Percentiles rank a stretch among this genome's conserved stretches.
Conservation (phyloP, 169 alveolate genomes). For the Cryptosporidium muris region DNA sequence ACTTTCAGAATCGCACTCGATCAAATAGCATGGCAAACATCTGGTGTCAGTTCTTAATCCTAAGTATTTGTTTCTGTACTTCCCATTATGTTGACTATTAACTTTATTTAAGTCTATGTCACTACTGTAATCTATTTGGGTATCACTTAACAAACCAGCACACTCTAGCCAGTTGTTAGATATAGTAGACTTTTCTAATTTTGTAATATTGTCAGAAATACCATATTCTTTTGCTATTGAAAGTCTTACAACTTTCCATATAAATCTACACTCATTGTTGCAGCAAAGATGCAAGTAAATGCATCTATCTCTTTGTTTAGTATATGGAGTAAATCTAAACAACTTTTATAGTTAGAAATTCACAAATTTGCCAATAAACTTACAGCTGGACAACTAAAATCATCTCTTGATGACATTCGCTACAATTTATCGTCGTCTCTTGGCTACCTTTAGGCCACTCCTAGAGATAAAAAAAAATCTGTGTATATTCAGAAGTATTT, state of each 20-base stretch:
- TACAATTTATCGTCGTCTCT: background rate
- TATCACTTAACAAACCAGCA: slow-evolving; percentile 17
- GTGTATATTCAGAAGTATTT: background rate
- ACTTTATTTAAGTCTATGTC: background rate
- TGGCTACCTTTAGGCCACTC: background rate
- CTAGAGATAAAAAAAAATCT: background rate
- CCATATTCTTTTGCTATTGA: slow-evolving; percentile 2
- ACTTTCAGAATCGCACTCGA: slow-evolving; percentile 4
- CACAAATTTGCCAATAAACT: background rate
- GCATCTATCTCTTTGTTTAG: slow-evolving; percentile 2
- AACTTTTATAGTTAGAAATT: background rate
- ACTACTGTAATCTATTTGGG: background rate
- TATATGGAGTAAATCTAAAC: slow-evolving; percentile 44
- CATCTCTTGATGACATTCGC: slow-evolving; percentile 13
- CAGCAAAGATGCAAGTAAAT: slow-evolving; percentile 27
- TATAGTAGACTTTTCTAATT: background rate
- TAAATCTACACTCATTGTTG: background rate
- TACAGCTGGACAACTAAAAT: slow-evolving; percentile 47
- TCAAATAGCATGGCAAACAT: slow-evolving; percentile 3
- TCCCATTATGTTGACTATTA: background rate
- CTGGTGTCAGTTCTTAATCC: background rate
- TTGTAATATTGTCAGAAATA: background rate
- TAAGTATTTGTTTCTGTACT: background rate
- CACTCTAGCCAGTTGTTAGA: slow-evolving; percentile 57
- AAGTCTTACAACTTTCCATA: slow-evolving; percentile 19